Evolutionary conservation across 179 eudicot genomes (phyloP), one percentile per base, ranked within the genome.

Genomic region (Beta corolliflora): DNA sequence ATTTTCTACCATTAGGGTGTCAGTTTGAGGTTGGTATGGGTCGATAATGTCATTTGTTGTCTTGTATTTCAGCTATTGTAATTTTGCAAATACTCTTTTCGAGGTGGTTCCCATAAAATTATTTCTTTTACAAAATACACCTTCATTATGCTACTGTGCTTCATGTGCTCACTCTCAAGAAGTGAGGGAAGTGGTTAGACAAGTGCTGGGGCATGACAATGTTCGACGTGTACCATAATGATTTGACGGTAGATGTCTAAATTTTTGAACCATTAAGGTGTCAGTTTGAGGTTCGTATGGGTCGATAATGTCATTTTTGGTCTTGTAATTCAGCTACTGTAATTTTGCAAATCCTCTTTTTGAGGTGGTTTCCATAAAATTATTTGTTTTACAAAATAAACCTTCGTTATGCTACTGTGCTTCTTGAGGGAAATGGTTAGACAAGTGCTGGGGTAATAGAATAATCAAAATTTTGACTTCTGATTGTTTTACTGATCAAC

Each of bases 401-500:
- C 53, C 56, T 48, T 71, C 56, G 19, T 31, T 46, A 71, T 70
- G 75, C 54, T 46, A 71, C 75, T 50, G 29, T 50, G 75, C 59
- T 71, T 50, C 36, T 0, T 25, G 21, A 25, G 21, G 21, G 44
- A 29, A 50, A 61, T 52, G 23, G 61, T 64, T 10, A n/a, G n/a
- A n/a, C n/a, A 52, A 53, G 25, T 68, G 21, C 14, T 69, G 41
- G 31, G 69, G 29, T n/a, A 16, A 25, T 21, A 60, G n/a, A 29
- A 31, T 29, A 55, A 68, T 64, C 44, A 50, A 70, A 58, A n/a
- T n/a, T 59, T 75, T 45, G 25, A 73, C 18, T 55, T 79, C 25
- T 84, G 56, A 31, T 21, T 54, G 72, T 71, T 48, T 59, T 78
- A 67, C 72, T 82, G 77, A 73, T 80, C 31, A 41, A 87, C 93